Base-by-base conservation (phyloP, 371 early-diverging fungal genomes). In the Mortierella polycephala region DNA sequence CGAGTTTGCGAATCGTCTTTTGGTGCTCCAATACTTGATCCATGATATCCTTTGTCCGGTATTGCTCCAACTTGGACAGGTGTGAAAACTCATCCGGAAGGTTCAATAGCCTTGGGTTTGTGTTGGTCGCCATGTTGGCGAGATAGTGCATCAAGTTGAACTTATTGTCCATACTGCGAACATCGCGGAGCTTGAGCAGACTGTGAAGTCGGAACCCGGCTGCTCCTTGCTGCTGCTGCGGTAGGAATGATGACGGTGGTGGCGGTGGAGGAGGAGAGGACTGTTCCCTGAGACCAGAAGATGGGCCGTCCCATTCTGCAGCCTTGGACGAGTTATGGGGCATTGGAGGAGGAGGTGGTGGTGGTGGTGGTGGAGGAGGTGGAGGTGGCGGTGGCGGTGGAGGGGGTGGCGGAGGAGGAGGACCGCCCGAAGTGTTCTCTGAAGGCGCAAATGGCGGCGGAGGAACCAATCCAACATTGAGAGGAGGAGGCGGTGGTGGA, bases 101-200 rank as follows among this genome's bases (percentile, higher is more conserved):
- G 20, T 49, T 66, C 61, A 73, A 49, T 2, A 79, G 52, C 42
- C 72, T 69, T 1, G 73, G 73, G 57, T 79, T 79, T 42, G 64
- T 73, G 42, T 66, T 56, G 18, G 73, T 55, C 1, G 69, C 73
- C 80, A 79, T 73, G 23, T 64, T 72, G 10, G 80, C 80, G 13
- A 79, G 70, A 21, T 79, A 79, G 47, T 79, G 73, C 73, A 79
- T 79, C 52, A 79, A 30, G 40, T 79, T 79, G 16, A 67, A 79
- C 23, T 79, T 79, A 73, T 69, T 73, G 52, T 79, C 80, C 16
- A 66, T 49, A 54, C 69, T 69, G n/a, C 80, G 69, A 44, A 79
- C 80, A 46, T 79, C 80, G 6, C 80, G 67, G 11, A 79, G 67
- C 46, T 79, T 79, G 12, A 73, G 44, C 10, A 79, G 57, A 55